Percentiles rank a stretch among this genome's conserved stretches.
Evolutionary conservation across 2,329 filamentous ascomycete species (phyloP).

Genomic region (Fusarium virguliforme): DNA sequence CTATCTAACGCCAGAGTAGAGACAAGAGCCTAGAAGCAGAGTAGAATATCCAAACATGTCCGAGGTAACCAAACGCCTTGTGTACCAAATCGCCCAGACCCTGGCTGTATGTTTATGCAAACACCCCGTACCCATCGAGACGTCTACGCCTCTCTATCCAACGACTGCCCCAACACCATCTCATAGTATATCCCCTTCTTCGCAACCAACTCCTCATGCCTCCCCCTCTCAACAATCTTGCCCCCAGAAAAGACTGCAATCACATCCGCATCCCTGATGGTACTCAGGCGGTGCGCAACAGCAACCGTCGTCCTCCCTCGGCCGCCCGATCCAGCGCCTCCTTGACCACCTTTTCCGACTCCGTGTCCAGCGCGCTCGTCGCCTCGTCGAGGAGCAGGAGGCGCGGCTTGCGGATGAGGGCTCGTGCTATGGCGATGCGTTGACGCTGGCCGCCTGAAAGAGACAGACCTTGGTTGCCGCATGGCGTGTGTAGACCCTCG

Average conservation of each 20-base stretch:
- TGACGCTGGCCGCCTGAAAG: constrained; percentile 82
- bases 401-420: constrained; percentile 76
- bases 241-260: constrained; percentile 73
- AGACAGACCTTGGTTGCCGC: constrained; percentile 78
- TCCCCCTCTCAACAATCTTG: constrained; percentile 71
- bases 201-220: constrained; percentile 71
- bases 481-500: constrained; percentile 74
- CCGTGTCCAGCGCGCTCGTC: constrained; percentile 75
- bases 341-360: constrained; percentile 77
- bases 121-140: neutral
- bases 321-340: constrained; percentile 69
- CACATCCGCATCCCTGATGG: constrained; percentile 71
- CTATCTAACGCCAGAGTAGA: neutral
- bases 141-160: constrained; percentile 55
- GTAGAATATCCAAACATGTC: constrained; percentile 7
- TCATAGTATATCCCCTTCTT: constrained; percentile 66
- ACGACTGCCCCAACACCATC: constrained; percentile 66
- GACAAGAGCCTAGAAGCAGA: neutral
- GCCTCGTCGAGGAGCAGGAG: constrained; percentile 83
- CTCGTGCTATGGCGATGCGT: constrained; percentile 80
- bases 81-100: neutral
- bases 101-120: neutral
- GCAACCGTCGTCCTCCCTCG: constrained; percentile 70
- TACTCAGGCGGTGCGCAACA: constrained; percentile 74
- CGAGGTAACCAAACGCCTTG: neutral